Evolutionary conservation across 129 eudicot species (phyloP), one percentile per base, ranked within the genome.

Genomic region (Sambucus nigra): DNA sequence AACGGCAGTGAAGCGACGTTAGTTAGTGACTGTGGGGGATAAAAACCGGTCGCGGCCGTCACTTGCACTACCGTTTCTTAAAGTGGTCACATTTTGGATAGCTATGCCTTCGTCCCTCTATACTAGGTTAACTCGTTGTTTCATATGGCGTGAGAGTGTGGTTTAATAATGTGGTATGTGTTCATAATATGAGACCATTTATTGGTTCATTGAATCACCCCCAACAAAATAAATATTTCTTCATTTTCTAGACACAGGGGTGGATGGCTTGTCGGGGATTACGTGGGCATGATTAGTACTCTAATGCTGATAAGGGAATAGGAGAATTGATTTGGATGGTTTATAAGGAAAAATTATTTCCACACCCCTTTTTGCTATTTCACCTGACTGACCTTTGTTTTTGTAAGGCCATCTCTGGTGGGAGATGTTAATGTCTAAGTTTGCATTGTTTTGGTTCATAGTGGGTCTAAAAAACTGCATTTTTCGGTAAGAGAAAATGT

Each of bases 1-100:
- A 78, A 82, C 80, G 91, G 91, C 85, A 81, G 91, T 77, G 91
- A 74, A 68, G 67, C 44, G 85, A 82, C 86, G 79, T 74, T 75
- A 73, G 80, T 63, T 53, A 75, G 54, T 53, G 61, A 51, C 50
- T 10, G 62, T 27, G 60, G 19, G 41, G 28, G 7, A 35, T 13
- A 49, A 19, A 66, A 61, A 55, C 66, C 55, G 63, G 69, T 78
- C 66, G 76, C 82, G 68, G 84, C 84, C 84, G 89, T 81, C 89
- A 63, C 53, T 72, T 67, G 87, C 69, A 64, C 83, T 56, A 16
- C 55, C 76, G 75, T 69, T 73, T 81, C 76, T 68, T 68, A 28
- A 60, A 59, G 73, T 60, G 46, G 75, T 42, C n/a, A 42, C 21
- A 20, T 15, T 42, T 42, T 42, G 4, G 48, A 42, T 20, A 42